Base-by-base conservation (phyloP, 441 rosid species). In the Euphorbia celastroides region DNA sequence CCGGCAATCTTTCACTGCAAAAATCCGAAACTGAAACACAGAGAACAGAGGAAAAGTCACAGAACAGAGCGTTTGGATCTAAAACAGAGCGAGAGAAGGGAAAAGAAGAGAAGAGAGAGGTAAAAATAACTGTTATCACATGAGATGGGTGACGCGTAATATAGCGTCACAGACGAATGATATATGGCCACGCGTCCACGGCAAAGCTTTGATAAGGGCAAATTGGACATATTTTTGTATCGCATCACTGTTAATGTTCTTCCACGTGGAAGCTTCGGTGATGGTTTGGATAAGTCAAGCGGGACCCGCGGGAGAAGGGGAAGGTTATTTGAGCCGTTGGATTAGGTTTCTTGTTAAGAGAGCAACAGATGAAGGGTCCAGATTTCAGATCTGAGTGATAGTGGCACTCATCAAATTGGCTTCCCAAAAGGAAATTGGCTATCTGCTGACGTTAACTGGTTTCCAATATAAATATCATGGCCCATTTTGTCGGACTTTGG, bases 41-140 rank as follows among this genome's bases (percentile, higher is more conserved):
- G 38, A 17, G 3, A 60, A 34, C 44, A 19, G 5, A 5, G 42
- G 70, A 59, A 0, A 26, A 46, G 25, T 64, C 27, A 22, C 12
- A 11, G 42, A 30, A 56, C 26, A 36, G 64, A 20, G 27, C 36
- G 70, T 68, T 70, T 70, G 81, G 82, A 82, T 83, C 82, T 28
- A 55, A 41, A 75, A 72, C 70, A 64, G 56, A 10, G 58, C 22
- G 38, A 26, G 61, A n/a, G n/a, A n/a, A n/a, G 65, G 17, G 42
- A 62, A 44, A 59, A 51, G 1, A 2, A 34, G 44, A 51, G 6
- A 7, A 66, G 23, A 51, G 54, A 63, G 19, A 67, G 20, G 64
- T 38, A 72, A 30, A 64, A 70, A 68, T 48, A 36, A 74, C 69
- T 80, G 31, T 75, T 30, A 68, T 70, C 79, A 76, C 77, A 70